Evolutionary conservation across 371 early-diverging fungal species (phyloP).

Genomic region (Zopfochytrium polystomum): DNA sequence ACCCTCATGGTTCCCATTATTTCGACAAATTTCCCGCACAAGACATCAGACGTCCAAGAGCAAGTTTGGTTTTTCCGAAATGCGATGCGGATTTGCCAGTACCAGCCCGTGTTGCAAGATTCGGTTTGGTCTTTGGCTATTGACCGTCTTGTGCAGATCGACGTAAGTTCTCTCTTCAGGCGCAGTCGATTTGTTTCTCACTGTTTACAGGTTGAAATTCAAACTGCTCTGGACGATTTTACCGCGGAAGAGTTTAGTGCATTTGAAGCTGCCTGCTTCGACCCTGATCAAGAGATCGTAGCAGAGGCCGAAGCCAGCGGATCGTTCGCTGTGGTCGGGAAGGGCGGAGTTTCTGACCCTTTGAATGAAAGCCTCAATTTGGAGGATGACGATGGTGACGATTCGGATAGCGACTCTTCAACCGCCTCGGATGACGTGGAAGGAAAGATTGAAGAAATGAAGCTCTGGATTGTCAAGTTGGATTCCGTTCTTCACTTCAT

Average conservation of each 20-base stretch:
- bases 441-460: constrained; percentile 33
- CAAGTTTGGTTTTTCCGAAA: constrained; percentile 75
- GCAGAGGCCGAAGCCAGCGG: constrained; percentile 34
- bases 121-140: constrained; percentile 72
- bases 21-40: constrained; percentile 72
- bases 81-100: constrained; percentile 67
- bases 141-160: constrained; percentile 80
- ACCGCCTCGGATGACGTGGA: constrained; percentile 37
- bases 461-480: constrained; percentile 55
- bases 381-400: constrained; percentile 18
- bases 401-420: constrained; percentile 27
- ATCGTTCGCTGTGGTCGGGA: constrained; percentile 10
- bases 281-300: constrained; percentile 29
- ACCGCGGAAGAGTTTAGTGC: constrained; percentile 65
- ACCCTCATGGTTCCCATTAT: constrained; percentile 66
- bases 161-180: constrained; percentile 52
- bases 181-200: not conserved
- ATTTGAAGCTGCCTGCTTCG: constrained; percentile 29
- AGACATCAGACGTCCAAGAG: constrained; percentile 57
- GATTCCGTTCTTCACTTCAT: constrained; percentile 78
- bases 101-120: constrained; percentile 71
- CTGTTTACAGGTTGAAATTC: constrained; percentile 72
- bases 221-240: constrained; percentile 86
- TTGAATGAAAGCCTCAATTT: too few species aligned
- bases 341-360: not conserved